These are phyloP conservation scores for Triticum dicoccoides DNA, from an alignment of 176 grass and related monocot genomes.

Conservation along the genomic window DNA sequence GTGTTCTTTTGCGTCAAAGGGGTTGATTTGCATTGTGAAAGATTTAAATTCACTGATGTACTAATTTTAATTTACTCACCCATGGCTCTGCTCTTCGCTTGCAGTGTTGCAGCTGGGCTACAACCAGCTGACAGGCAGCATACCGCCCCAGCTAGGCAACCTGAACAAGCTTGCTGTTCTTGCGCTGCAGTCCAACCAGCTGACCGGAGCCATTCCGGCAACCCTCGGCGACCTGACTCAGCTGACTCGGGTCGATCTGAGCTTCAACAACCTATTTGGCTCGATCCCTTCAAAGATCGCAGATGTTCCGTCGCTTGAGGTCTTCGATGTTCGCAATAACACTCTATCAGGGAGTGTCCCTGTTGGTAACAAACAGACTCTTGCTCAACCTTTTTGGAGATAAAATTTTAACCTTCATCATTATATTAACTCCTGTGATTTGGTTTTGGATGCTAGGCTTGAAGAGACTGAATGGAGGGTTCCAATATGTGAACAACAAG, in stretches of 20 bases:
- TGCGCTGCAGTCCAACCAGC: constrained; percentile 73
- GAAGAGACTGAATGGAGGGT: constrained; percentile 61
- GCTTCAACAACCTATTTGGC: constrained; percentile 84
- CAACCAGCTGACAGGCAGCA: constrained; percentile 73
- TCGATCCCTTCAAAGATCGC: constrained; percentile 74
- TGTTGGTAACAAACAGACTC: constrained; percentile 44
- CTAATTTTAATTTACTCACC: background rate
- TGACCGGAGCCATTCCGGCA: constrained; percentile 91
- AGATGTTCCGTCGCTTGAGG: constrained; percentile 56
- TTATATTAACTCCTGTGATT: background rate
- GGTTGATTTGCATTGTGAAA: background rate
- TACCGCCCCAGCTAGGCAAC: constrained; percentile 63
- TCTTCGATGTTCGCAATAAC: constrained; percentile 86
- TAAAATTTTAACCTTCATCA: background rate
- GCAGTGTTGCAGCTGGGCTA: constrained; percentile 95
- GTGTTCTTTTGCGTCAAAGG: background rate
- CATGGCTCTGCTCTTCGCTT: background rate
- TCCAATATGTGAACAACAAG: constrained; percentile 80
- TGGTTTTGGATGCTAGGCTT: constrained; percentile 49
- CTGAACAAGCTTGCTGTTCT: constrained; percentile 80
- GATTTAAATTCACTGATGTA: background rate
- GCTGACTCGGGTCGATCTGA: constrained; percentile 78
- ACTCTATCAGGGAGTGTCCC: constrained; percentile 74
- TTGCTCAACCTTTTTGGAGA: background rate
- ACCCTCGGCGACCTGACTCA: constrained; percentile 58